Evolutionary conservation across 805 yeast genomes (phyloP), one percentile per base, ranked within the genome.

Genomic region (Yarrowia yakushimensis): DNA sequence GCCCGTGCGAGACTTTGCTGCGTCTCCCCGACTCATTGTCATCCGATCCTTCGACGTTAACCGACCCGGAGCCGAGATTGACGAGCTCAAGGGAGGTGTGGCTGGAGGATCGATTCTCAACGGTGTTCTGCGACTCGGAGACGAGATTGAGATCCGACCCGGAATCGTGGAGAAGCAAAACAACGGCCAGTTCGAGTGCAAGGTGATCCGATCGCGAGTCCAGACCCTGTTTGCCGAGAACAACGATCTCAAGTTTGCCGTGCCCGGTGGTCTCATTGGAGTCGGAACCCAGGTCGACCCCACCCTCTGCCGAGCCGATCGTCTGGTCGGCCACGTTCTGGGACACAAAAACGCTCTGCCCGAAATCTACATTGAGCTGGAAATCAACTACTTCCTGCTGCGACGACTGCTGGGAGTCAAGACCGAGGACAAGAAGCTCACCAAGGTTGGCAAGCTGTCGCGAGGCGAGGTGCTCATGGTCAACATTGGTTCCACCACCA

Each of bases 241-340:
- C 78, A 96, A 94, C 72, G 97, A 92, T 76, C 84, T 94, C 77
- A 94, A 94, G 76, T 94, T 93, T 72, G 99, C 99, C 64, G 99
- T 94, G 71, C 99, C 99, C 50, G 99, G 99, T 86, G 99, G 99
- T 67, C 84, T 94, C 74, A 96, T 94, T 71, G 99, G 99, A 85
- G 97, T 94, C 64, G 99, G 99, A 80, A 94, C 99, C 59, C 90
- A 90, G 78, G 96, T 94, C 68, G 99, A 94, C 78, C 99, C 99
- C 63, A 94, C 99, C 1, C 80, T 94, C 72, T 94, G 99, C 82
- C 89, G 99, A 81, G 99, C 98, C 65, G 99, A 94, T 79, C 90
- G 99, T 80, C 83, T 94, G 72, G 97, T 96, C 63, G 99, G 99
- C 71, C 99, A 94, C 80, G 99, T 94, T 66, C 96, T 96, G 65